These are phyloP conservation scores for Rhazya stricta DNA, from an alignment of 257 asterid genomes.

Conservation along the genomic window DNA sequence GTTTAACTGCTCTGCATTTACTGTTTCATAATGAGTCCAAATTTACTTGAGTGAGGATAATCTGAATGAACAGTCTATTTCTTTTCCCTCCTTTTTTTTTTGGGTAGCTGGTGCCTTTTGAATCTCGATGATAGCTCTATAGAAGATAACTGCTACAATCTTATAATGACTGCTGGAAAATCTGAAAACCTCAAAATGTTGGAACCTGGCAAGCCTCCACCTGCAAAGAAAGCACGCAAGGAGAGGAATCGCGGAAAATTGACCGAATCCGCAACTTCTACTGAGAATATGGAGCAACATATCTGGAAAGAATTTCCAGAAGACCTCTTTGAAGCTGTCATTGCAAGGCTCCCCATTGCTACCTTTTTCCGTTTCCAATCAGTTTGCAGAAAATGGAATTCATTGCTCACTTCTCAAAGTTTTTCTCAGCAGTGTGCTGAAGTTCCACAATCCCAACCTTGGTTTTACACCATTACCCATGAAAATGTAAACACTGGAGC, in stretches of 20 bases:
- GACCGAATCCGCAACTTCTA: conserved; percentile 30
- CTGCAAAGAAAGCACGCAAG: conserved; percentile 63
- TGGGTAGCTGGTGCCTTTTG: conserved; percentile 65
- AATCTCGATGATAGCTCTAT: conserved; percentile 48
- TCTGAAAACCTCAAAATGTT: conserved; percentile 74
- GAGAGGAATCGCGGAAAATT: conserved; percentile 51
- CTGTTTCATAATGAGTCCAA: neutral
- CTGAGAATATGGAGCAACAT: conserved; percentile 52
- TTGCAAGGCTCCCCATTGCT: conserved; percentile 80
- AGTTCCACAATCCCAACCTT: conserved; percentile 52
- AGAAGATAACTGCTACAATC: conserved; percentile 50
- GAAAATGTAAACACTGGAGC: conserved; percentile 75
- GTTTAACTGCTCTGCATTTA: neutral
- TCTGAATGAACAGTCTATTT: conserved; percentile 21
- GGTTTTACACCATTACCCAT: conserved; percentile 90
- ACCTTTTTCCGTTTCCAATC: conserved; percentile 73
- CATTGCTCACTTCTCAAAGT: conserved; percentile 66
- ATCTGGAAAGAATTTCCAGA: conserved; percentile 96
- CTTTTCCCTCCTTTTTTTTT: too few relatives aligned
- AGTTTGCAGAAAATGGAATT: conserved; percentile 83
- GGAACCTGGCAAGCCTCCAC: conserved; percentile 85
- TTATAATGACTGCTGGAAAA: conserved; percentile 72
- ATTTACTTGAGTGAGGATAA: neutral
- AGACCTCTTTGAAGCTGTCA: conserved; percentile 82
- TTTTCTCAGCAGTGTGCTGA: conserved; percentile 68